Evolutionary conservation across 1,284 basidiomycete genomes (phyloP), one percentile per base, ranked within the genome.

Genomic region (Clitocybe nebularis): DNA sequence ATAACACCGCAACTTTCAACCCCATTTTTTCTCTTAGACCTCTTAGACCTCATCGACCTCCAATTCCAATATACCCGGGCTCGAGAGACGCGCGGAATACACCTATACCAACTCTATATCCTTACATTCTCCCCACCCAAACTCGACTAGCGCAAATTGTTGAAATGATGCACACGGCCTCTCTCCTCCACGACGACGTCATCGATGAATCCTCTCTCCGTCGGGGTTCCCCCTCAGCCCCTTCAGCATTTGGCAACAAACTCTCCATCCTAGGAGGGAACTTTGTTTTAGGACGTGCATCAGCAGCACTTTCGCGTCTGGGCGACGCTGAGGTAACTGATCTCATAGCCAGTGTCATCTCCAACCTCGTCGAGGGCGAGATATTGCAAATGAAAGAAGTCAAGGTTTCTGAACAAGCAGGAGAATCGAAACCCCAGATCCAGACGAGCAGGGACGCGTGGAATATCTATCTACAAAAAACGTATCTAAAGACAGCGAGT

Each of bases 121-220:
- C 44, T 5, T 48, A 48, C 26, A 52, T 80, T 11, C 77, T 98
- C 3, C 93, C 96, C 3, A 92, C 93, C 0, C 95, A 99, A 63
- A 68, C 80, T 9, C 81, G 95, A 17, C 79, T 99, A 14, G 96
- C 95, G 0, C 92, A 95, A 59, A 95, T 99, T 43, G 88, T 94
- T 30, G 96, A 99, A 64, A 95, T 99, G 92, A 93, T 99, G 52
- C 95, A 99, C 60, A 94, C 97, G 42, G 96, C 95, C 6, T 96
- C 93, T 1, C 75, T 99, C 7, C 68, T 99, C 11, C 95, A 99
- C 60, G 96, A 99, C 77, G 95, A 99, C 58, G 95, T 99, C 32
- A 91, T 99, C 48, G 95, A 99, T 70, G 75, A 75, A 45, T 91
- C 94, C 0, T 71, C 81, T 10, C 76, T 93, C 1, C 84, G 95